Conservation (phyloP, 1,139 yeast genomes). For the Diutina pseudorugosa region DNA sequence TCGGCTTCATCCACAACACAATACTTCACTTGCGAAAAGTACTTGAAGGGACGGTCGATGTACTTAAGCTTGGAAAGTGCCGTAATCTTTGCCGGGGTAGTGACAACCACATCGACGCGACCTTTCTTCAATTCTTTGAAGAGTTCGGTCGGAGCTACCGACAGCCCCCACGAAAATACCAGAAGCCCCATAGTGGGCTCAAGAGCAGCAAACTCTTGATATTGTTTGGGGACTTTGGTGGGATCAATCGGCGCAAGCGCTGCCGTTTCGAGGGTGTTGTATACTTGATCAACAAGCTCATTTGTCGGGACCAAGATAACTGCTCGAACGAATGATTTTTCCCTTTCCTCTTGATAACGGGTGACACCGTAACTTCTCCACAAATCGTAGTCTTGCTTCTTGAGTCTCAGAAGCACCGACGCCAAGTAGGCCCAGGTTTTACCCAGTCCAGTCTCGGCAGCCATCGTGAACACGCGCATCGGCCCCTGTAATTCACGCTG, state of each 20-base stretch:
- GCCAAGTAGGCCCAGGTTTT: constrained; percentile 87
- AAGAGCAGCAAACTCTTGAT: constrained; percentile 13
- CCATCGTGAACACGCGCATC: constrained; percentile 50
- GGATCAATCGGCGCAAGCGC: constrained; percentile 15
- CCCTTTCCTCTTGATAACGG: constrained; percentile 18
- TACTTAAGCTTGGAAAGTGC: constrained; percentile 33
- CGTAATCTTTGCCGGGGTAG: constrained; percentile 67
- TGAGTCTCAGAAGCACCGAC: constrained; percentile 58
- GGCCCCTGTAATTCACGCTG: constrained; percentile 12
- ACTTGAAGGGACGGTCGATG: constrained; percentile 34
- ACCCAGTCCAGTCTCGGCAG: constrained; percentile 96
- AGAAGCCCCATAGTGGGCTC: constrained; percentile 25
- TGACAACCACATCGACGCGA: constrained; percentile 65
- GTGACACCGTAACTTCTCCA: constrained; percentile 15
- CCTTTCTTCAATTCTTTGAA: constrained; percentile 30
- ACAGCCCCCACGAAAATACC: constrained; percentile 46
- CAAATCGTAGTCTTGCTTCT: constrained; percentile 34
- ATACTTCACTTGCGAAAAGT: constrained; percentile 36
- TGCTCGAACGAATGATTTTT: constrained; percentile 41
- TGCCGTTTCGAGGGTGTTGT: constrained; percentile 34
- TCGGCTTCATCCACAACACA: constrained; percentile 94
- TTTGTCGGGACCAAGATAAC: constrained; percentile 79
- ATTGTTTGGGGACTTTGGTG: neutral
- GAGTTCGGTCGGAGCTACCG: constrained; percentile 37
- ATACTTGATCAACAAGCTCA: constrained; percentile 78